Base-by-base conservation (phyloP, 129 eudicot genomes). In the Tanacetum coccineum region DNA sequence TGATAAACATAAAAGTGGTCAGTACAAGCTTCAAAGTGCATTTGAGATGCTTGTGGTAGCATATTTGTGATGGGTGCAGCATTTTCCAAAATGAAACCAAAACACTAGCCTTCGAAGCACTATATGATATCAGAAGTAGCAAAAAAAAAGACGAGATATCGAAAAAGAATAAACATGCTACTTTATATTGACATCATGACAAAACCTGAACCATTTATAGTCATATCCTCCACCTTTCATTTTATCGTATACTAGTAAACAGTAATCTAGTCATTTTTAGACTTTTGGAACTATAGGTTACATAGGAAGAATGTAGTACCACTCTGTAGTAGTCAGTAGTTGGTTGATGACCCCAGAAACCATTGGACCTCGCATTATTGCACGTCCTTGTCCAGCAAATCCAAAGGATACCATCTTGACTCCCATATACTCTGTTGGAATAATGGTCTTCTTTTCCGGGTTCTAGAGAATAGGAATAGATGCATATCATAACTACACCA, bases 371-470 rank as follows among this genome's bases (percentile, higher is more conserved):
- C 99, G 92, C 99, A 94, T 94, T 13, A 94, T 89, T 63, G 99
- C 99, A 68, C 97, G 97, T 65, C 99, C 99, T 84, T 94, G 96
- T 45, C 99, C 99, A 66, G 99, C 97, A 89, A 84, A 94, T 83
- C 99, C 99, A 75, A 94, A 94, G 56, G 99, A 94, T 56, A 94
- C 89, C 81, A 94, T 78, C 64, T 94, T 94, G 62, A 94, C 95
- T 57, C 99, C 99, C 90, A 94, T 61, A 84, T 89, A 94, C 66
- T 89, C 97, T n/a, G 95, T 94, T 75, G 99, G 99, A 72, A 94
- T 89, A 58, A 94, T 94, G 66, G 95, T 81, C 83, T 72, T 85
- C 80, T 81, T 94, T 85, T 89, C 99, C 54, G 99, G 88, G 49
- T 89, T 83, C 99, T 94, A 66, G 19, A 72, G 59, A 32, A 78